These are phyloP conservation scores for Rhipidocladum racemiflorum DNA, from an alignment of 176 grass and related monocot species.

Conservation along the genomic window DNA sequence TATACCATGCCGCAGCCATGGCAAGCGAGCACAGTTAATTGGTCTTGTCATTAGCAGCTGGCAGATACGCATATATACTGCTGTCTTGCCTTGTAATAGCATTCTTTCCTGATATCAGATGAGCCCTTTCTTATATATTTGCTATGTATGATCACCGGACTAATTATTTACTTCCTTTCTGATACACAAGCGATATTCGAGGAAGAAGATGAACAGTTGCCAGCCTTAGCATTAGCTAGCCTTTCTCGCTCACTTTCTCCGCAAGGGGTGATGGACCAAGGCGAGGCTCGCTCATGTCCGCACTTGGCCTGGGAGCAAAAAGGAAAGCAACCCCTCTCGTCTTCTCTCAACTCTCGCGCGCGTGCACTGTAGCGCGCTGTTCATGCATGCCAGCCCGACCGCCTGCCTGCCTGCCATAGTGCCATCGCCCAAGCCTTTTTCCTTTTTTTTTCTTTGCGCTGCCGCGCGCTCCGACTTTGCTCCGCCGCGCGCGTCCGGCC, in stretches of 20 bases:
- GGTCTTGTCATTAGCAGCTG: neutral
- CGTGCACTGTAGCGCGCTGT: slow-evolving; percentile 14
- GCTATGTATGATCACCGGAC: neutral
- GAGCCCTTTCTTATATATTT: neutral
- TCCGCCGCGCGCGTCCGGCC: slow-evolving; percentile 18
- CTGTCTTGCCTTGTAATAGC: neutral
- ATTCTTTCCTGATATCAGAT: neutral
- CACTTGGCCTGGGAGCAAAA: slow-evolving; percentile 18
- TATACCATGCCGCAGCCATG: neutral
- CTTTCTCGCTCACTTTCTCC: slow-evolving; percentile 33
- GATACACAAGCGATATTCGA: neutral
- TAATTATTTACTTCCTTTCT: neutral
- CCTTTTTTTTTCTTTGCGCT: neutral
- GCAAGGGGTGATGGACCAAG: slow-evolving; percentile 19
- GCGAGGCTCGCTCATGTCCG: slow-evolving; percentile 24
- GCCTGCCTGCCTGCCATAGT: neutral
- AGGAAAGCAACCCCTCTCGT: slow-evolving; percentile 36
- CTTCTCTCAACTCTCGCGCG: neutral
- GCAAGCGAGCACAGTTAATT: neutral
- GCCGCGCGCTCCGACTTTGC: neutral
- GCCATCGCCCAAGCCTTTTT: neutral
- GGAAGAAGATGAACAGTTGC: slow-evolving; percentile 49
- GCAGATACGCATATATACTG: neutral
- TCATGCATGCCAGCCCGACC: neutral
- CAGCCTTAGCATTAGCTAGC: neutral